Percentiles rank a stretch among this genome's conserved stretches.
phyloP scores from a whole-genome alignment of 164 flowering plant species.

The Stephania yunnanensis region DNA sequence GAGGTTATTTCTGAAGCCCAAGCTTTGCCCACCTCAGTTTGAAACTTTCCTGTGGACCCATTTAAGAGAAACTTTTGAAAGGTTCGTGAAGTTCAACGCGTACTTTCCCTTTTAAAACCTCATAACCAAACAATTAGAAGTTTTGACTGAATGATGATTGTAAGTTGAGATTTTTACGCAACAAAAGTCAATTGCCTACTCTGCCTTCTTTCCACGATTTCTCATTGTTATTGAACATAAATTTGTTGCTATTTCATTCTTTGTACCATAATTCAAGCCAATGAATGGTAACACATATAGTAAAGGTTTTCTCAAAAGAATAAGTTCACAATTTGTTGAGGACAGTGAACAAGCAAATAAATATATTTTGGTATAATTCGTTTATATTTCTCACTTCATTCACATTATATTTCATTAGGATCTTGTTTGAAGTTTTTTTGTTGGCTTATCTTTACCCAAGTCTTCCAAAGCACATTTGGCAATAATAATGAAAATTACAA shows the following conservation, averaged over 20 bases:
- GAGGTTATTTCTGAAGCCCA: constrained; percentile 75
- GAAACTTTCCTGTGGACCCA: constrained; percentile 66
- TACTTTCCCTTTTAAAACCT: too few species aligned
- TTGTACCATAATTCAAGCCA: not conserved
- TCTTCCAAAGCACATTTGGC: not conserved
- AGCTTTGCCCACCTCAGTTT: constrained; percentile 80
- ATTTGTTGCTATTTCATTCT: not conserved
- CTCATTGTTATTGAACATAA: not conserved
- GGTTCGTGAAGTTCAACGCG: too few species aligned
- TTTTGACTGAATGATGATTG: not conserved
- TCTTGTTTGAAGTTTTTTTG: too few species aligned
- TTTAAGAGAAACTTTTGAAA: not conserved
- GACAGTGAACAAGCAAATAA: too few species aligned
- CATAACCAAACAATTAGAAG: too few species aligned
- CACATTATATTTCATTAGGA: too few species aligned
- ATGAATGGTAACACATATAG: not conserved
- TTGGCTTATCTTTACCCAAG: not conserved
- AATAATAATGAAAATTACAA: not conserved
- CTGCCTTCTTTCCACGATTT: not conserved
- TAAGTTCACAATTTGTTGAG: too few species aligned
- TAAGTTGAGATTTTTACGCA: not conserved
- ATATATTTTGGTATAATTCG: too few species aligned
- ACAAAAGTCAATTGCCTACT: not conserved
- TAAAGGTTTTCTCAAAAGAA: not conserved
- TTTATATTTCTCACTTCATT: too few species aligned